Percentiles rank a stretch among this genome's conserved stretches.
Conservation (phyloP, 305 asterid species). For the Rubia tinctorum region DNA sequence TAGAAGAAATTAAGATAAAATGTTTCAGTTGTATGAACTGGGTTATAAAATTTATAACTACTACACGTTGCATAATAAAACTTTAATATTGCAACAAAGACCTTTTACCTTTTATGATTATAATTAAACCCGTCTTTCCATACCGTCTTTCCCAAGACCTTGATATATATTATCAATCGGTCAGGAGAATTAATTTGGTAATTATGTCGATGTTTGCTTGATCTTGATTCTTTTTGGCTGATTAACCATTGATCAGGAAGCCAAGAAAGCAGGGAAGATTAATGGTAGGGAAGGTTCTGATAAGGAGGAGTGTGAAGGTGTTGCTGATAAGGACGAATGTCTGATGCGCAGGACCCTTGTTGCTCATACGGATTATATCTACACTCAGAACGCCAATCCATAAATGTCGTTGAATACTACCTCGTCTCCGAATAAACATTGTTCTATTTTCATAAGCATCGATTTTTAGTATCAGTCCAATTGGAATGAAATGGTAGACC, state of each 20-base stretch:
- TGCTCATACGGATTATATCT: conserved; percentile 33
- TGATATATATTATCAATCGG: too few species aligned
- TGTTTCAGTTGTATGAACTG: too few species aligned
- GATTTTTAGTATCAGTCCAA: background rate
- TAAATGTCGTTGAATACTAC: background rate
- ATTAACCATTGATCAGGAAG: conserved; percentile 2
- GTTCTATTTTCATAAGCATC: too few species aligned
- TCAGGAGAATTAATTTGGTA: too few species aligned
- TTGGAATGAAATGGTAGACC: background rate
- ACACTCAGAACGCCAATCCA: conserved; percentile 28
- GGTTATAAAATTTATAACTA: too few species aligned
- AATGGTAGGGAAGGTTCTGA: background rate
- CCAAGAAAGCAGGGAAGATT: background rate
- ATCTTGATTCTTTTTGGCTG: background rate
- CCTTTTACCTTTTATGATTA: too few species aligned
- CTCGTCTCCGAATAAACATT: background rate
- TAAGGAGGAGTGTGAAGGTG: conserved; percentile 18
- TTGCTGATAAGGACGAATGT: conserved; percentile 25
- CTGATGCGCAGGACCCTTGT: conserved; percentile 30
- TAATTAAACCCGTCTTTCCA: too few species aligned
- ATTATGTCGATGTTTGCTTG: background rate
- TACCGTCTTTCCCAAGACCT: too few species aligned
- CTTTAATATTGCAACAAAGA: too few species aligned
- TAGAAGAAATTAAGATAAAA: too few species aligned
- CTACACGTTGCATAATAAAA: too few species aligned